These are phyloP conservation scores for Salvia splendens DNA, from an alignment of 257 asterid genomes.

Conservation along the genomic window DNA sequence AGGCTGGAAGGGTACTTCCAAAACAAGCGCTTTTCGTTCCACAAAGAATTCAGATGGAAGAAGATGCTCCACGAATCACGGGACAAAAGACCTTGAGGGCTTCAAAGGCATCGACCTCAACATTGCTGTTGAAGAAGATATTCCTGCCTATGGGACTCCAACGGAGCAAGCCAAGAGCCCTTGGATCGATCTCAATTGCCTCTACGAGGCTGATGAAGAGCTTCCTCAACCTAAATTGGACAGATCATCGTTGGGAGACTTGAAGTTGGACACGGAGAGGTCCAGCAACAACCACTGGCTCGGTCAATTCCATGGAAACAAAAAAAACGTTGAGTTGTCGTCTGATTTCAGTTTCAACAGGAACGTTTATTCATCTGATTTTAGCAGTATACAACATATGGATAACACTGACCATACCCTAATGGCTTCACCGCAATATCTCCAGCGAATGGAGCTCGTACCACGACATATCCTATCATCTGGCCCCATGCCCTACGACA, in stretches of 20 bases:
- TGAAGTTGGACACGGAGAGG: slow-evolving; percentile 39
- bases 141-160: slow-evolving; percentile 20
- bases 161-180: slow-evolving; percentile 31
- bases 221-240: slow-evolving; percentile 19
- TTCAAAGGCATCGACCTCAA: slow-evolving; percentile 60
- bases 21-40: slow-evolving; percentile 59
- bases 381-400: slow-evolving; percentile 37
- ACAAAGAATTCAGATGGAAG: slow-evolving; percentile 24
- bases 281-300: slow-evolving; percentile 29
- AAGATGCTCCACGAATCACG: slow-evolving; percentile 14
- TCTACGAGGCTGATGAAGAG: slow-evolving; percentile 41
- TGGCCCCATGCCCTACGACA: slow-evolving; percentile 32
- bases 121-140: slow-evolving; percentile 52
- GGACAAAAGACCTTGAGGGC: slow-evolving; percentile 13
- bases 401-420: slow-evolving; percentile 25
- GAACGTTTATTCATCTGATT: slow-evolving; percentile 31
- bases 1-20: slow-evolving; percentile 54
- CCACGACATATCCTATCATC: slow-evolving; percentile 41
- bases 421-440: slow-evolving; percentile 37
- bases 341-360: slow-evolving; percentile 31
- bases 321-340: slow-evolving; percentile 28
- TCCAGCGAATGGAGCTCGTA: slow-evolving; percentile 37
- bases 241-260: slow-evolving; percentile 30
- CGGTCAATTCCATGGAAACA: slow-evolving; percentile 27
- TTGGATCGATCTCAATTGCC: slow-evolving; percentile 52